Evolutionary conservation across 129 eudicot genomes (phyloP), one percentile per base, ranked within the genome.

Genomic region (Pulicaria dysenterica): DNA sequence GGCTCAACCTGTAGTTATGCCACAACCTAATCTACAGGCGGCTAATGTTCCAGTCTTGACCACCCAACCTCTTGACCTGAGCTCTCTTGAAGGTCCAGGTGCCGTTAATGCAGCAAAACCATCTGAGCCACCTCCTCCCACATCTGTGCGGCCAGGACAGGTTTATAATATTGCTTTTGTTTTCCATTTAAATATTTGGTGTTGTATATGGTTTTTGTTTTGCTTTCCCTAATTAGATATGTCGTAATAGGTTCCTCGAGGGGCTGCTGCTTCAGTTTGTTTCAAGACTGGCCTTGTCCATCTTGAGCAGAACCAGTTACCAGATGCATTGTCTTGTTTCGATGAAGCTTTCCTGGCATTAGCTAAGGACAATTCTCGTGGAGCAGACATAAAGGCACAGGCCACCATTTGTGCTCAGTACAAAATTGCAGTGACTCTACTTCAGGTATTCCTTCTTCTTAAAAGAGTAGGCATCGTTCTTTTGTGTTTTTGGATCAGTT

Each of bases 321-420:
- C 97, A 64, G 98, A 94, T 80, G 99, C 97, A 31, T 75, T 94
- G 46, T 94, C 99, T 36, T 94, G 99, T 81, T 94, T 94, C 66
- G 96, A 94, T 83, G 98, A 94, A 89, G 93, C 89, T 77, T 94
- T 94, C 81, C 80, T 94, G 54, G 98, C 98, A n/a, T 72, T 94
- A 72, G 99, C 99, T 58, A 94, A 94, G 80, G 99, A 94, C 72
- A 89, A 94, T 41, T 94, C 99, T 13, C 99, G 97, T 81, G 97
- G 95, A 47, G 90, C 86, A 61, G 99, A 94, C 74, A 77, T 90
- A 5, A 94, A 90, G 63, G 99, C 99, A 39, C 97, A 94, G 61
- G 99, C 97, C 73, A 94, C 99, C 8, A 94, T 94, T 71, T 94
- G 99, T 79, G 99, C 99, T 63, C 99, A 94, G 78, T 94, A 94